Conservation (phyloP, 108 stramenopile genomes). For the Cyclotella baltica region DNA sequence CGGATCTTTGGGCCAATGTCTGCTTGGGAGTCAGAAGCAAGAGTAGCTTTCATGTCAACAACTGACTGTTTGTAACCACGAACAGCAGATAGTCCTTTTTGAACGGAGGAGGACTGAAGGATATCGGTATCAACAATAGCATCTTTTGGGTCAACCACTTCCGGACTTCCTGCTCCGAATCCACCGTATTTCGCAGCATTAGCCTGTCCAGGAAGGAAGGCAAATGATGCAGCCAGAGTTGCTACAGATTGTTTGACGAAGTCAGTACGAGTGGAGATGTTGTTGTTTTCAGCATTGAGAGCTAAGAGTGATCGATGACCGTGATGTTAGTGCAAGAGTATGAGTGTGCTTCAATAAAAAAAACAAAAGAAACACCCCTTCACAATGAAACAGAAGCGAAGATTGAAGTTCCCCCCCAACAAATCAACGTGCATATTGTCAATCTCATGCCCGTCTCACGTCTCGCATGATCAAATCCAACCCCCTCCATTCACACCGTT, state of each 20-base stretch:
- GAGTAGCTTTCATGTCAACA: slow-evolving; percentile 60
- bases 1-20: slow-evolving; percentile 78
- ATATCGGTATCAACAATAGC: slow-evolving; percentile 80
- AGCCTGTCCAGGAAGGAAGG: slow-evolving; percentile 63
- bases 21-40: slow-evolving; percentile 70
- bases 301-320: slow-evolving; percentile 10
- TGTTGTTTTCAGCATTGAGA: slow-evolving; percentile 45
- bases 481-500: background rate
- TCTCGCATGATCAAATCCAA: background rate
- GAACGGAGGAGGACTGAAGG: slow-evolving; percentile 70
- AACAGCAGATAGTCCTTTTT: slow-evolving; percentile 66
- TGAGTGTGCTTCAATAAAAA: background rate
- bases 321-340: background rate
- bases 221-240: slow-evolving; percentile 41
- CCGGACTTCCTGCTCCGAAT: slow-evolving; percentile 75
- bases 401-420: too few relatives aligned
- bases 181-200: slow-evolving; percentile 84
- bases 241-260: slow-evolving; percentile 68
- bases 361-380: too few relatives aligned
- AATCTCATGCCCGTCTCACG: too few relatives aligned
- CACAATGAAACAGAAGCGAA: too few relatives aligned
- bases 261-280: slow-evolving; percentile 52
- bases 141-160: slow-evolving; percentile 79
- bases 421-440: too few relatives aligned
- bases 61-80: slow-evolving; percentile 63